Evolutionary conservation across 495 filamentous ascomycete species (phyloP), one percentile per base, ranked within the genome.

Genomic region (Penicillium taxi): DNA sequence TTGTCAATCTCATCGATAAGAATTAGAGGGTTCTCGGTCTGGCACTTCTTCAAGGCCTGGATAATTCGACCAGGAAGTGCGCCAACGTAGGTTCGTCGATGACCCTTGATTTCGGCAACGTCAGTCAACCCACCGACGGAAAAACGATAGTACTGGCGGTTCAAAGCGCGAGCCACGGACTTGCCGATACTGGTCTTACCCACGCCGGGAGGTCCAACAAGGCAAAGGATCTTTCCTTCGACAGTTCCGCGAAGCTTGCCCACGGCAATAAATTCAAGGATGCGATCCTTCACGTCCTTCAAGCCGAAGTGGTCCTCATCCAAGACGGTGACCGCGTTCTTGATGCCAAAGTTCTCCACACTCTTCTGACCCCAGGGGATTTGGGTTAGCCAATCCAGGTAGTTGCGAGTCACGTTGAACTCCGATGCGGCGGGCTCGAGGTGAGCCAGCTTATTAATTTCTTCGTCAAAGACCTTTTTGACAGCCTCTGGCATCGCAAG

Each of bases 161-260:
- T 94, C 37, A 99, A 67, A 18, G 93, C 93, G 24, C 89, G 78
- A 12, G 93, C 93, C 55, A 99, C 94, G 3, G 86, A 94, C 58
- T 99, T 99, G 47, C 93, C 93, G 51, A 99, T 96, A 59, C 86
- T 94, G 23, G 93, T 99, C 68, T 99, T 99, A 37, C 93, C 93
- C 37, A 99, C 93, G 67, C 82, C 82, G 38, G 93, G 93, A 12
- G 93, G 93, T 2, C 93, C 93, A 40, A 96, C 93, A 49, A 99
- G 86, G 59, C 93, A 99, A 17, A 99, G 69, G 39, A 99, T 99
- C 65, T 99, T 99, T 49, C 93, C 93, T 61, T 99, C 93, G 2
- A 99, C 91, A 1, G 89, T 95, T 17, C 93, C 93, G 26, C 91
- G 82, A 20, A 99, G 78, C 63, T 96, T 96, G 21, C 93, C 93